Evolutionary conservation across 495 filamentous ascomycete species (phyloP).

Genomic region (Xeromyces bisporus): DNA sequence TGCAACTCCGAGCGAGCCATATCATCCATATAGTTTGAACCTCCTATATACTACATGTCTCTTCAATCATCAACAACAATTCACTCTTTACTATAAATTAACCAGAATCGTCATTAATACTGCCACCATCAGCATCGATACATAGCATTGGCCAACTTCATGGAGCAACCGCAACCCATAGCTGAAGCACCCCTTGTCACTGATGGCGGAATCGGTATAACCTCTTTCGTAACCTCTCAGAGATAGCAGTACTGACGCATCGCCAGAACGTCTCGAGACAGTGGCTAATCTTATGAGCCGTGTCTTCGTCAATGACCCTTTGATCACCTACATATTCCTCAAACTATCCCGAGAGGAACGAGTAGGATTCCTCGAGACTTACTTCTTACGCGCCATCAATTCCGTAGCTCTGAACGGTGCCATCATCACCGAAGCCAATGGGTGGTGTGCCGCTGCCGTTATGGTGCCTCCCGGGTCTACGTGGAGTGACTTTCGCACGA

Average conservation of each 20-base stretch:
- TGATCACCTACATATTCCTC: constrained; percentile 15
- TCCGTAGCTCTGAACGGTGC: constrained; percentile 13
- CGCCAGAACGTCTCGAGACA: constrained; percentile 6
- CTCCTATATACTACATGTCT: too few relatives aligned
- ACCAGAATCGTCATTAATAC: too few relatives aligned
- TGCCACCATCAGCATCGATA: too few relatives aligned
- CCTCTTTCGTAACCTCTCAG: too few relatives aligned
- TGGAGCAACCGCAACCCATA: too few relatives aligned
- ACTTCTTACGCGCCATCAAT: constrained; percentile 9
- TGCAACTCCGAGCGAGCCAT: too few relatives aligned
- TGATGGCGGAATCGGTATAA: too few relatives aligned
- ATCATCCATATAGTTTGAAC: too few relatives aligned
- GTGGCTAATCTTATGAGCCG: constrained; percentile 10
- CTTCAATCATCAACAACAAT: too few relatives aligned
- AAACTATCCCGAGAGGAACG: constrained; percentile 9
- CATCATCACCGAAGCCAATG: constrained; percentile 14
- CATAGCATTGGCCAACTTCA: too few relatives aligned
- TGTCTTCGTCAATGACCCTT: constrained; percentile 11
- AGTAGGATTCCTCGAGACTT: constrained; percentile 10
- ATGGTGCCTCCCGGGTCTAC: constrained; percentile 8
- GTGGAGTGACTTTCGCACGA: constrained; percentile 11
- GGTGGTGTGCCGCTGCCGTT: constrained; percentile 13
- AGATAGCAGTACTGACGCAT: not conserved
- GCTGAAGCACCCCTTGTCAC: too few relatives aligned
- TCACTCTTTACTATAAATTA: too few relatives aligned